Evolutionary conservation across 106 monocot species (phyloP).

Genomic region (Acorus calamus): DNA sequence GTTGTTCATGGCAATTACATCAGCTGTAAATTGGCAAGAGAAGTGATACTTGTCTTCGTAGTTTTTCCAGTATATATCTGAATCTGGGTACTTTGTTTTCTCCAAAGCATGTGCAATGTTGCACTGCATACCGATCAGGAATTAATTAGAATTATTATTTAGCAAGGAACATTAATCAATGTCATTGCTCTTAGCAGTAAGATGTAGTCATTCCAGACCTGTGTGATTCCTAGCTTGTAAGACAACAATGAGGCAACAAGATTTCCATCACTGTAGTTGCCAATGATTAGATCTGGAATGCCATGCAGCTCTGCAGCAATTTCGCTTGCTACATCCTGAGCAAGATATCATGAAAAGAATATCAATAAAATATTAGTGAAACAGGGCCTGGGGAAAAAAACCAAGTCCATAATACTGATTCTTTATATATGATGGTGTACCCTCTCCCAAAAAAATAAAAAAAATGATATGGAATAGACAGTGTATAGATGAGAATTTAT

Average conservation of each 20-base stretch:
- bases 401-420: too few species aligned
- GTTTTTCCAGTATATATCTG: constrained; percentile 89
- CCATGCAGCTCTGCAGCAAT: constrained; percentile 78
- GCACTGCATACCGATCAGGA: constrained; percentile 33
- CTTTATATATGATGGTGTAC: too few species aligned
- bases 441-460: too few species aligned
- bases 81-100: constrained; percentile 98
- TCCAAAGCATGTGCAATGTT: constrained; percentile 95
- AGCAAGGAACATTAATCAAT: not conserved
- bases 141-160: too few species aligned
- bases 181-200: not conserved
- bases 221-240: constrained; percentile 71
- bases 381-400: too few species aligned
- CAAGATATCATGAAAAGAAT: not conserved
- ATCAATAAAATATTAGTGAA: too few species aligned
- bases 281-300: constrained; percentile 74
- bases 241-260: constrained; percentile 82
- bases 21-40: constrained; percentile 94
- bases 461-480: too few species aligned
- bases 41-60: constrained; percentile 90
- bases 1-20: constrained; percentile 91
- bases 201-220: constrained; percentile 21
- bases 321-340: constrained; percentile 66
- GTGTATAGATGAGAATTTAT: too few species aligned
- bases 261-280: constrained; percentile 95